Evolutionary conservation across 1,139 yeast species (phyloP).

Genomic region (Barnettozyma hawaiiensis): DNA sequence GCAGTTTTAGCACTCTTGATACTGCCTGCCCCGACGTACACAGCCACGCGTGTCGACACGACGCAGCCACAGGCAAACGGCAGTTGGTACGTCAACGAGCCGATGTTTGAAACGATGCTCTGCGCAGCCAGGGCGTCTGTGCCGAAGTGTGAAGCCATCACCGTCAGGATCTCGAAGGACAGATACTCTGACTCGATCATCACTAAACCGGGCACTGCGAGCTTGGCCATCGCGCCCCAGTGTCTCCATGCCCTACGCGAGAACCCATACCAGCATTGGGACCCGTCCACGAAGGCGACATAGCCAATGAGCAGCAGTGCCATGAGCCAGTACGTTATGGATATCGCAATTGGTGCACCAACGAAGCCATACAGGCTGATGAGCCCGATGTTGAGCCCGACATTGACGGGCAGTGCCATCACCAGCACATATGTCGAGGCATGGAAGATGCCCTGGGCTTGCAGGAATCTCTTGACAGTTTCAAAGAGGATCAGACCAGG

Average conservation of each 20-base stretch:
- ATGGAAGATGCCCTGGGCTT: slow-evolving; percentile 37
- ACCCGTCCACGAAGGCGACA: slow-evolving; percentile 36
- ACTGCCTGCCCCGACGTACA: slow-evolving; percentile 33
- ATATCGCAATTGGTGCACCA: slow-evolving; percentile 39
- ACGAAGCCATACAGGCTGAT: slow-evolving; percentile 32
- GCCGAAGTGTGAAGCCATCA: slow-evolving; percentile 37
- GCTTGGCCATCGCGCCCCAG: slow-evolving; percentile 33
- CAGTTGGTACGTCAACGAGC: slow-evolving; percentile 35
- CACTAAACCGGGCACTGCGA: slow-evolving; percentile 38
- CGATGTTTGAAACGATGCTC: slow-evolving; percentile 36
- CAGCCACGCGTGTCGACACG: slow-evolving; percentile 37
- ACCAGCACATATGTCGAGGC: slow-evolving; percentile 38
- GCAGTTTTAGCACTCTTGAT: slow-evolving; percentile 29
- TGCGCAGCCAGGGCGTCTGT: slow-evolving; percentile 39
- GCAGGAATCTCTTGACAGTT: slow-evolving; percentile 38
- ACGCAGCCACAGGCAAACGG: slow-evolving; percentile 40
- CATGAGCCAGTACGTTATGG: slow-evolving; percentile 35
- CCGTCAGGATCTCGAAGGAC: slow-evolving; percentile 38
- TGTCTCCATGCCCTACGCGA: slow-evolving; percentile 26
- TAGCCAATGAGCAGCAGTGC: slow-evolving; percentile 29
- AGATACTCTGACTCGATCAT: slow-evolving; percentile 41
- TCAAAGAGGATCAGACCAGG: slow-evolving; percentile 39
- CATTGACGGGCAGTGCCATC: slow-evolving; percentile 36
- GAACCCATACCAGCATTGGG: slow-evolving; percentile 37
- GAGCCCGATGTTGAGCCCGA: slow-evolving; percentile 31